phyloP scores from a whole-genome alignment of 1,284 basidiomycete genomes.

The Cryptococcus neoformans region DNA sequence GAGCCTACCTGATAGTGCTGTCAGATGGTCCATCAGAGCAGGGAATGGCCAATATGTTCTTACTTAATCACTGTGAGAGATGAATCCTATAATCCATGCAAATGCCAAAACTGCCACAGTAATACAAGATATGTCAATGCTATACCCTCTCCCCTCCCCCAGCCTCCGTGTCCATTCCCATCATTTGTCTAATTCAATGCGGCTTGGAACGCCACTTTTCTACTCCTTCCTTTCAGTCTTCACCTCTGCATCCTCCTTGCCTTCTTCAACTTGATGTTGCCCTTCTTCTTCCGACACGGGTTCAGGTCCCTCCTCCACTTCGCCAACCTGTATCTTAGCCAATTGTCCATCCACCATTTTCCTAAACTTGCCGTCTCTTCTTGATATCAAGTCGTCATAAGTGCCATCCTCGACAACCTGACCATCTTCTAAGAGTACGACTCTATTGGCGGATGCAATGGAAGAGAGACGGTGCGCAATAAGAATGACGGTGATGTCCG shows the following conservation, averaged over 20 bases:
- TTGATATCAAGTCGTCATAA: conserved; percentile 49
- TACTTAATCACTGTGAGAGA: no score
- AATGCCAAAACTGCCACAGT: no score
- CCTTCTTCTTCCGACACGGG: conserved; percentile 13
- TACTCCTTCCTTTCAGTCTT: not conserved
- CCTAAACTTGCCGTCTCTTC: conserved; percentile 41
- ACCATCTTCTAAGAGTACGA: conserved; percentile 53
- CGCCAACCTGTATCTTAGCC: conserved; percentile 40
- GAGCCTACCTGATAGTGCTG: no score
- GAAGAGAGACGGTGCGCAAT: conserved; percentile 52
- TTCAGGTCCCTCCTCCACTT: conserved; percentile 16
- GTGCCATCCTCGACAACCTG: conserved; percentile 51
- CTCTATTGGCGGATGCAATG: conserved; percentile 52
- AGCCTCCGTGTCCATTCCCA: no score
- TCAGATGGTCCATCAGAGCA: no score
- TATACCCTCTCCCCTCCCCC: no score
- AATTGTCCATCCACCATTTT: conserved; percentile 48
- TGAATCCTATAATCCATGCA: no score
- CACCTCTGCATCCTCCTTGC: conserved; percentile 5
- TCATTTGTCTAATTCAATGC: no score
- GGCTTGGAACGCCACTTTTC: conserved; percentile 2
- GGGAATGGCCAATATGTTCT: no score
- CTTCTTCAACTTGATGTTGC: not conserved
- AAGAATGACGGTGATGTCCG: conserved; percentile 52
- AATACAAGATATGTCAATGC: no score